Evolutionary conservation across 202 grass and related monocot species (phyloP), one percentile per base, ranked within the genome.

Genomic region (Carex sylvatica): DNA sequence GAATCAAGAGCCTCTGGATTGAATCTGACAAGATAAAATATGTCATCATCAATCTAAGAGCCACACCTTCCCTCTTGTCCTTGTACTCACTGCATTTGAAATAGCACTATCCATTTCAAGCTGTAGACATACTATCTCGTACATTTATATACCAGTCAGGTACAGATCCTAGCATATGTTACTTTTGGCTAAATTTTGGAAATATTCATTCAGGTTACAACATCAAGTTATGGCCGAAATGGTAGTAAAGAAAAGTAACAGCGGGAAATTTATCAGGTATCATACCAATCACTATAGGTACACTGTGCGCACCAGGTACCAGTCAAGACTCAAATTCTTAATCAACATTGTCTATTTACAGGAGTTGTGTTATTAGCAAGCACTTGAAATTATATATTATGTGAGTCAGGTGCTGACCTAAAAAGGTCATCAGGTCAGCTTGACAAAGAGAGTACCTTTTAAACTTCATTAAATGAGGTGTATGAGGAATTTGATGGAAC

Each of bases 31-130:
- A 22, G 61, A 65, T 74, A 67, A 81, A 83, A 11, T 94, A 97
- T 44, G 80, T 92, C 35, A 88, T 4, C 90, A 94, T 97, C 65
- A 94, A 61, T 70, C 94, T 91, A 18, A 97, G 62, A 10, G 90
- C 88, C 76, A 56, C 85, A 42, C 91, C 91, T 89, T 97, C 90
- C 47, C 76, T 86, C 49, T 87, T 20, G 38, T 88, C 86, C 61
- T 81, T 18, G 5, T 20, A 30, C 49, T 55, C 49, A 23, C 72
- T 75, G 49, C 72, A 75, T 75, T 55, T 33, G 26, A 51, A 33
- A 55, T 24, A 75, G 13, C 49, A 75, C 23, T 75, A 7, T 55
- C 31, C 14, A 75, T 55, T 75, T 75, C 24, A 49, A 75, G 13
- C 47, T 76, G 12, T 76, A 33, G 19, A 74, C 65, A 53, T 74